Conservation (phyloP, 352 stramenopile species). For the Globisporangium mamillatum region DNA sequence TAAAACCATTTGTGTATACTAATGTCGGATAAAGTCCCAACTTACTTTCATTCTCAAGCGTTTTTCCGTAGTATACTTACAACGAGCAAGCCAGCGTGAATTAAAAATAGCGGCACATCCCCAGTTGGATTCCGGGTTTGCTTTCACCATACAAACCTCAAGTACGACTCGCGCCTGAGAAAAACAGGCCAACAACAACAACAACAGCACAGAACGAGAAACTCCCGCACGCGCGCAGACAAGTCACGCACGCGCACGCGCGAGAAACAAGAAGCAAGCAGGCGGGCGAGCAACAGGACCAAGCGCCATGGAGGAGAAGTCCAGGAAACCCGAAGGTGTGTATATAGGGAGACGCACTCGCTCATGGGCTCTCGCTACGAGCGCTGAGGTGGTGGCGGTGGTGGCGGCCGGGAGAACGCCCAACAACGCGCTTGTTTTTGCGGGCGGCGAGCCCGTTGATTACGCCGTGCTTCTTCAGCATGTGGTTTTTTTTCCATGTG, state of each 20-base stretch:
- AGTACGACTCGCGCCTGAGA: constrained; percentile 11
- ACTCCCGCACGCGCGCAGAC: neutral
- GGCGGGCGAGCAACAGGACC: constrained; percentile 15
- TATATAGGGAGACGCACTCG: neutral
- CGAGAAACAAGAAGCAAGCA: constrained; percentile 10
- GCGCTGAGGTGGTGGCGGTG: neutral
- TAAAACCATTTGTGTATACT: too few relatives aligned
- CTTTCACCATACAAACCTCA: constrained; percentile 7
- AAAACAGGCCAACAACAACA: constrained; percentile 10
- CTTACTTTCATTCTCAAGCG: neutral
- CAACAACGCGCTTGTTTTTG: neutral
- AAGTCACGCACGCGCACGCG: constrained; percentile 5
- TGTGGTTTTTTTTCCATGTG: neutral
- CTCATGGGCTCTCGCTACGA: neutral
- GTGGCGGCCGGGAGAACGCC: neutral
- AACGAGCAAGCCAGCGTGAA: constrained; percentile 9
- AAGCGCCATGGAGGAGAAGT: constrained; percentile 81
- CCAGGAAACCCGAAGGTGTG: constrained; percentile 79
- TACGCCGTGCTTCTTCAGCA: neutral
- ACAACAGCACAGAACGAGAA: constrained; percentile 10
- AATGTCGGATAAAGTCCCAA: neutral
- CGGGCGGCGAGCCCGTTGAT: neutral
- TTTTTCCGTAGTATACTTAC: neutral
- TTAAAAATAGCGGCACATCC: constrained; percentile 8
- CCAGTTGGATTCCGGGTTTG: neutral